Evolutionary conservation across 768 basidiomycete genomes (phyloP), one percentile per base, ranked within the genome.

Genomic region (Suillus spraguei): DNA sequence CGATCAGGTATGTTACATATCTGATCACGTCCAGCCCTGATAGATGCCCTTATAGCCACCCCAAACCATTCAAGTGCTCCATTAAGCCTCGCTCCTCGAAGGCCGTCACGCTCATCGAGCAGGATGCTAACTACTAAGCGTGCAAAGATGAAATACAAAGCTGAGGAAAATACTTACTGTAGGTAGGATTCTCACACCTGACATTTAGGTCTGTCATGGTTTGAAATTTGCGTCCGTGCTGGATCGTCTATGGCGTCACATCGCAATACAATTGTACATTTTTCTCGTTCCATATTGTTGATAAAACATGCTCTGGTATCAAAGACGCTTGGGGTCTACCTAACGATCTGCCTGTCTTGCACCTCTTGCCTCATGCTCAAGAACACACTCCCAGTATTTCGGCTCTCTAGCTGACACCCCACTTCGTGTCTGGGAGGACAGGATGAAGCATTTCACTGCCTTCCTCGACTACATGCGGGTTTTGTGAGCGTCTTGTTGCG

Each of bases 11-110:
- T 65, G 52, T n/a, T 70, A 60, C 17, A n/a, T 22, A 22, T 55
- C 11, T 41, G 41, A 49, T 56, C 10, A 5, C 6, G 8, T 44
- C 46, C 14, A 24, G 36, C 2, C 5, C 33, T 32, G 24, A 13
- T 28, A 17, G 52, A 11, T 49, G 13, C 1, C 38, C 20, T 32
- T 53, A 42, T 60, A 80, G 87, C 70, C 87, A 87, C 67, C 87
- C 86, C 4, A 84, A 82, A 66, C 83, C 87, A n/a, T 89, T 86
- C 76, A 81, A 82, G 66, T 89, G 87, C 66, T 72, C 78, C 20
- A 80, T 89, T 68, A 83, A 77, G 67, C 87, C 87, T 22, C 83
- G 87, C 28, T 87, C 85, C 3, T 80, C 83, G 60, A 83, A 81
- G 68, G 84, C 86, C 16, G 70, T 84, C 55, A 78, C 82, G 22